Conservation (phyloP, 257 asterid species). For the Echium plantagineum region DNA sequence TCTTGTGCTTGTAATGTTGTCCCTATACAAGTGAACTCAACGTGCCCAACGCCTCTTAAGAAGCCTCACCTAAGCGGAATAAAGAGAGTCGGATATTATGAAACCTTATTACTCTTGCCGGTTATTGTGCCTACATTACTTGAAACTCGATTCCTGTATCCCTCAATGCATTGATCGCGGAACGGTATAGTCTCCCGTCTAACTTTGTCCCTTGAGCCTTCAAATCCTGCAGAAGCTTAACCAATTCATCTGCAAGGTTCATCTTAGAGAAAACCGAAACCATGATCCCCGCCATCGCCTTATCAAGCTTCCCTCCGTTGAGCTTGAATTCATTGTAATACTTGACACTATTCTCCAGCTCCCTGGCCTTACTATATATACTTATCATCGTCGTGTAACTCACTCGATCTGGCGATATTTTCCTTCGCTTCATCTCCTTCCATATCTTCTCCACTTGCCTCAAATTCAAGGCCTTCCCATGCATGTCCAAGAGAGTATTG, state of each 20-base stretch:
- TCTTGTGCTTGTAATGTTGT: conserved; percentile 11
- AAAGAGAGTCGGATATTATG: no score
- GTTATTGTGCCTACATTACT: conserved; percentile 35
- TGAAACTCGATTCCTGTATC: conserved; percentile 63
- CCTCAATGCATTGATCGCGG: conserved; percentile 65
- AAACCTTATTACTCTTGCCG: no score
- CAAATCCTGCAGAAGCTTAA: conserved; percentile 67
- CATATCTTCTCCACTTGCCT: conserved; percentile 55
- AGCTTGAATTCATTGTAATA: conserved; percentile 52
- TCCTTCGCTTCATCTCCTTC: conserved; percentile 79
- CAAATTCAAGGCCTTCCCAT: conserved; percentile 43
- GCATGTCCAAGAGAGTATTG: conserved; percentile 69
- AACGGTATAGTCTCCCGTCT: conserved; percentile 53
- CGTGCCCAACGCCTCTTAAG: no score
- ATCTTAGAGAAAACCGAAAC: conserved; percentile 68
- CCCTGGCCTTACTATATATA: conserved; percentile 54
- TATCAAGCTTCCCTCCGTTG: conserved; percentile 50
- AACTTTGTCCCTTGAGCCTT: conserved; percentile 40
- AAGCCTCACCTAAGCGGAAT: no score
- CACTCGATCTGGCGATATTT: conserved; percentile 46
- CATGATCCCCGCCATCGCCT: conserved; percentile 84
- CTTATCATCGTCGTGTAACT: conserved; percentile 69
- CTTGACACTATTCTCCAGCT: conserved; percentile 38
- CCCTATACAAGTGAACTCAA: conserved; percentile 1
- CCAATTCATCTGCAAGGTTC: conserved; percentile 57